These are phyloP conservation scores for Arthrobotrys megalospora DNA, from an alignment of 2,329 filamentous ascomycete species.

Conservation along the genomic window DNA sequence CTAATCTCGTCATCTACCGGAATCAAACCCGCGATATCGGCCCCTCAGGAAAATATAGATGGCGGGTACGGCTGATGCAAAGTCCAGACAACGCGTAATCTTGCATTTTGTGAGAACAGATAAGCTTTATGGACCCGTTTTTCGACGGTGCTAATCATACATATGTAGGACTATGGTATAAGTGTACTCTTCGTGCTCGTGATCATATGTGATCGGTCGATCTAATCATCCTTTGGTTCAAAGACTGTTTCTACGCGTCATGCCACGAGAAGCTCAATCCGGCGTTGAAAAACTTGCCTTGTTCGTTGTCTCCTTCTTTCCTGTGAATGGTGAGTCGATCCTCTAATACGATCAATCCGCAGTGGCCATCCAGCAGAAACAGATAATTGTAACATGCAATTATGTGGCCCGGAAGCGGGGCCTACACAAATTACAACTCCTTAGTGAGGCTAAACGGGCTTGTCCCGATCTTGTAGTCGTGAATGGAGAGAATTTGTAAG, in stretches of 20 bases:
- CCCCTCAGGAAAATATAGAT: slow-evolving; percentile 13
- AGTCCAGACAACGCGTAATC: slow-evolving; percentile 46
- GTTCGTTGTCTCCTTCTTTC: slow-evolving; percentile 24
- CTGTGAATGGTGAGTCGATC: background rate
- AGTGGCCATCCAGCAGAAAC: slow-evolving; percentile 90
- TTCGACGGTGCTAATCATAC: background rate
- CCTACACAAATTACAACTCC: slow-evolving; percentile 85
- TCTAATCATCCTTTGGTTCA: slow-evolving; percentile 5
- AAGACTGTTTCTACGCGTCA: slow-evolving; percentile 60
- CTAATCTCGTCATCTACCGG: background rate
- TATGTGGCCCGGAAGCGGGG: slow-evolving; percentile 85
- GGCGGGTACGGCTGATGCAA: slow-evolving; percentile 39
- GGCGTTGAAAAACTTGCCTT: slow-evolving; percentile 46
- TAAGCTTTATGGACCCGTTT: background rate
- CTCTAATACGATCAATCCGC: slow-evolving; percentile 67
- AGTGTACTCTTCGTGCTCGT: background rate
- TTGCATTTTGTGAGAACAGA: slow-evolving; percentile 53
- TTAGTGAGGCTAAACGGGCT: slow-evolving; percentile 82
- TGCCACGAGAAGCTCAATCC: slow-evolving; percentile 58
- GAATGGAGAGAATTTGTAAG: slow-evolving; percentile 83
- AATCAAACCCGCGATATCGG: slow-evolving; percentile 11
- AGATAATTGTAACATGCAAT: slow-evolving; percentile 93
- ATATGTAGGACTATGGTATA: slow-evolving; percentile 53
- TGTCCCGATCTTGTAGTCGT: slow-evolving; percentile 90
- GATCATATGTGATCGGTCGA: background rate